Conservation (phyloP, 1,284 basidiomycete genomes). For the Austropuccinia psidii region DNA sequence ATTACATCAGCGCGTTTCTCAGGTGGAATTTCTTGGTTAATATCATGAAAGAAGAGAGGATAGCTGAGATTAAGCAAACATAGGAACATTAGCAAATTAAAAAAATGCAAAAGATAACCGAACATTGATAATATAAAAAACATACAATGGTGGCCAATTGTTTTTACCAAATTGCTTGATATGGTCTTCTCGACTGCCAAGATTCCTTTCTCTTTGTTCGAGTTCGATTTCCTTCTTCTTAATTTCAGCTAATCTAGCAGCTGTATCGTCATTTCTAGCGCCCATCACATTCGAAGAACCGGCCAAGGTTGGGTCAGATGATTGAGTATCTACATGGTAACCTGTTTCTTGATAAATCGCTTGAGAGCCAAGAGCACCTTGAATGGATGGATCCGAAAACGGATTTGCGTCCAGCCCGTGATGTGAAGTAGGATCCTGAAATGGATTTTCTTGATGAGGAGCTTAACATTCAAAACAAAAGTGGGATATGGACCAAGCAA, state of each 20-base stretch:
- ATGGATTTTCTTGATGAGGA: constrained; percentile 32
- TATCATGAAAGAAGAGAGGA: constrained; percentile 34
- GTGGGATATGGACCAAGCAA: no score
- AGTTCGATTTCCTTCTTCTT: constrained; percentile 67
- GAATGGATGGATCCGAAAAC: constrained; percentile 48
- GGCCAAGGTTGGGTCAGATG: constrained; percentile 19
- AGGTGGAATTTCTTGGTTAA: constrained; percentile 64
- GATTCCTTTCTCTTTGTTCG: constrained; percentile 65
- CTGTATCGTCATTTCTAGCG: constrained; percentile 48
- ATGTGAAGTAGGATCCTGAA: constrained; percentile 16
- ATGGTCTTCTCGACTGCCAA: constrained; percentile 56
- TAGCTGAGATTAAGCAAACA: background rate
- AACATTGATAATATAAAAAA: constrained; percentile 21
- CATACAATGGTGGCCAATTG: constrained; percentile 78
- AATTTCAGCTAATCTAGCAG: constrained; percentile 56
- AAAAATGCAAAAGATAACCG: constrained; percentile 64
- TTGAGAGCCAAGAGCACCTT: constrained; percentile 29
- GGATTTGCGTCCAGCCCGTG: constrained; percentile 42
- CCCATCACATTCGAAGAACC: background rate
- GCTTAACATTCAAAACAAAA: no score
- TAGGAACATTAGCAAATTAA: background rate
- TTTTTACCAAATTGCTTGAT: constrained; percentile 71
- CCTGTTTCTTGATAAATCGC: constrained; percentile 19
- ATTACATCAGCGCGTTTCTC: constrained; percentile 69
- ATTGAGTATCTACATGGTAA: background rate